Evolutionary conservation across 1,284 basidiomycete species (phyloP), one percentile per base, ranked within the genome.

Genomic region (Cerioporus squamosus): DNA sequence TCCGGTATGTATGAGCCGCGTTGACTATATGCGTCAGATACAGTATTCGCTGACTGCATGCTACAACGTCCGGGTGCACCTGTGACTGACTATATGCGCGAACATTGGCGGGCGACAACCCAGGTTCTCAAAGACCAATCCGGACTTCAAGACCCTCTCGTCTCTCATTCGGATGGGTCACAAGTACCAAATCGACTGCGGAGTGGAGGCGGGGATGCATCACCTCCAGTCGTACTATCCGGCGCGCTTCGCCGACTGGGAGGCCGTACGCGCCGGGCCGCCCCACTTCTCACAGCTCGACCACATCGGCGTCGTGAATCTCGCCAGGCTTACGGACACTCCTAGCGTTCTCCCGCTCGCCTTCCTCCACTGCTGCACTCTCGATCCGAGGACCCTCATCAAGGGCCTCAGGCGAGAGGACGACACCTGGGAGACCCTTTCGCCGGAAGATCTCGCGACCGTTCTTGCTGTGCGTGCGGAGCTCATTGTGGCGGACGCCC

Each of bases 281-380:
- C 55, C 60, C 12, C 31, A 31, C 2, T 58, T 57, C 33, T 33
- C 55, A 14, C 31, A 18, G 51, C 18, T 51, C n/a, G 53, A 62
- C 29, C 46, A 33, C 29, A 60, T 63, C 24, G 62, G 59, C 22
- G 62, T 61, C 22, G 59, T 63, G 33, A 63, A 60, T 36, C 31
- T 63, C 48, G 62, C 62, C 24, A 53, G 59, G 15, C 44, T 56
- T 36, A 55, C 45, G 5, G 26, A 44, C 17, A 38, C 51, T 14
- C 46, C 46, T 14, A 24, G 18, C 5, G 40, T 63, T 2, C 54
- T 60, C 14, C 53, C 59, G 2, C 33, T 51, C 2, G 62, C 59
- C 4, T 50, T 63, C 17, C 49, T 56, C 50, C 31, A 33, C 12
- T 63, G 61, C 57, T 63, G 57, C 50, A 53, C 39, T 51, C 58